Percentiles rank a stretch among this genome's conserved stretches.
These are phyloP conservation scores for Neocucurbitaria cava DNA, from an alignment of 2,329 filamentous ascomycete species.

Conservation along the genomic window DNA sequence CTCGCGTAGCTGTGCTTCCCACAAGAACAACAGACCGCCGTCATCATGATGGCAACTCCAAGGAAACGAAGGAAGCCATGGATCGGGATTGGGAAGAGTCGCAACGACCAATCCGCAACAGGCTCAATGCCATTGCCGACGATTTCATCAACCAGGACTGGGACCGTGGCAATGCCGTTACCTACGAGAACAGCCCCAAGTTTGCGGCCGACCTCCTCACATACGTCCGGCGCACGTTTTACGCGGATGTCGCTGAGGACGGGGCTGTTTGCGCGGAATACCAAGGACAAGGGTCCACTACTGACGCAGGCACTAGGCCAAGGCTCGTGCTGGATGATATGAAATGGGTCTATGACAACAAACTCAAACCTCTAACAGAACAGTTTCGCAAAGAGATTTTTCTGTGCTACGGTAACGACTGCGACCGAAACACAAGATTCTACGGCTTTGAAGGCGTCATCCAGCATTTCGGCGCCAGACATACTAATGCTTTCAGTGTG, in stretches of 20 bases:
- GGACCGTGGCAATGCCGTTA: slow-evolving; percentile 68
- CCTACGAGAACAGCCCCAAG: slow-evolving; percentile 67
- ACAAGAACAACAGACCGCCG: slow-evolving; percentile 56
- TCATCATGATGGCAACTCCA: slow-evolving; percentile 57
- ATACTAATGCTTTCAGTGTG: slow-evolving; percentile 72
- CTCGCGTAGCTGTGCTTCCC: slow-evolving; percentile 53
- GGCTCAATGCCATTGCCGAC: slow-evolving; percentile 71
- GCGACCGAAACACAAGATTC: slow-evolving; percentile 68
- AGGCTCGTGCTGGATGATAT: slow-evolving; percentile 81
- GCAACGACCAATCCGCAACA: slow-evolving; percentile 71
- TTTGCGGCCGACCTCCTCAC: slow-evolving; percentile 77
- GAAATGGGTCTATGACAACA: slow-evolving; percentile 83
- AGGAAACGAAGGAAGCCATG: slow-evolving; percentile 64
- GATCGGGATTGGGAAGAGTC: slow-evolving; percentile 75
- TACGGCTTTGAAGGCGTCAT: slow-evolving; percentile 81
- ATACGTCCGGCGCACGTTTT: slow-evolving; percentile 72
- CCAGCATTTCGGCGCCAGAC: slow-evolving; percentile 84
- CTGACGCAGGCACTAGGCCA: slow-evolving; percentile 58
- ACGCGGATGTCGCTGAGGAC: slow-evolving; percentile 64
- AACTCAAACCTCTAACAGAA: slow-evolving; percentile 74
- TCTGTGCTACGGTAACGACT: slow-evolving; percentile 69
- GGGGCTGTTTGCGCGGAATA: slow-evolving; percentile 47
- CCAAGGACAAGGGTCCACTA: slow-evolving; percentile 9
- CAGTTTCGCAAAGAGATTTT: slow-evolving; percentile 74
- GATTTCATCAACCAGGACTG: slow-evolving; percentile 72